phyloP scores from a whole-genome alignment of 73 alveolate genomes.

The Paramecium primaurelia region DNA sequence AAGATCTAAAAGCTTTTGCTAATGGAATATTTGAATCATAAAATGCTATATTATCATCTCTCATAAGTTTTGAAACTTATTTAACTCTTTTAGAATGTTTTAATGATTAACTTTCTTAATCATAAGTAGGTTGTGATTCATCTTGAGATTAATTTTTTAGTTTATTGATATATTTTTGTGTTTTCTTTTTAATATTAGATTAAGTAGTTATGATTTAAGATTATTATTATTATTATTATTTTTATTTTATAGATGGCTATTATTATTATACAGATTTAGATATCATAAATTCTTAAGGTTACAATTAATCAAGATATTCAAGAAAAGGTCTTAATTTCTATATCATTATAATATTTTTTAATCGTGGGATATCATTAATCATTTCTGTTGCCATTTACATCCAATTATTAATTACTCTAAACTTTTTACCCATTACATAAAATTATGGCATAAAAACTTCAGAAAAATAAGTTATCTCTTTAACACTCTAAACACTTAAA shows the following conservation, averaged over 20 bases:
- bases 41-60: slow-evolving; percentile 40
- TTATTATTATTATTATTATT: neutral
- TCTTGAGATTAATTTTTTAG: neutral
- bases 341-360: neutral
- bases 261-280: neutral
- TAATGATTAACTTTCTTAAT: neutral
- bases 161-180: neutral
- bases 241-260: neutral
- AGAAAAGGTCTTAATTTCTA: neutral
- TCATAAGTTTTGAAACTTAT: neutral
- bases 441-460: slow-evolving; percentile 19
- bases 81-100: slow-evolving; percentile 2
- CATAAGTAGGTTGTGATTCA: neutral
- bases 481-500: neutral
- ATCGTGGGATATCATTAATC: neutral
- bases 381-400: neutral
- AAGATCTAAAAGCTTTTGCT: neutral
- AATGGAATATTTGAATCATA: slow-evolving; percentile 25
- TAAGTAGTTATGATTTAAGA: no score
- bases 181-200: neutral
- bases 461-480: neutral
- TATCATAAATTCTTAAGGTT: neutral
- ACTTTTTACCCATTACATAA: slow-evolving; percentile 31
- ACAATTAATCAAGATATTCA: neutral
- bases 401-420: slow-evolving; percentile 22